phyloP scores from a whole-genome alignment of 306 rosid species.

The Prunus padus region DNA sequence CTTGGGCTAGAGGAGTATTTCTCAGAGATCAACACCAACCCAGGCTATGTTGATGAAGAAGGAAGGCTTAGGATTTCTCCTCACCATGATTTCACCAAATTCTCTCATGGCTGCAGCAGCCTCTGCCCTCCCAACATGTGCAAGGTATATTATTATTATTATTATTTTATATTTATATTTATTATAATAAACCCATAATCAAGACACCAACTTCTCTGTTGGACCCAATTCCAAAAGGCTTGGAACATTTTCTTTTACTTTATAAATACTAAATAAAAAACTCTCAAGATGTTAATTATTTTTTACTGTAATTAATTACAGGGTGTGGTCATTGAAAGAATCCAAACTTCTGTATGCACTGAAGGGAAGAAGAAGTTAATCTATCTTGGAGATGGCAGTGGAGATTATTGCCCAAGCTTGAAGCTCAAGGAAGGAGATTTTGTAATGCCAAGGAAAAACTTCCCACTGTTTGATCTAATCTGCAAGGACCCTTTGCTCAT shows the following conservation, averaged over 20 bases:
- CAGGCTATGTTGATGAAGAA: constrained; percentile 58
- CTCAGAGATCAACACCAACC: constrained; percentile 71
- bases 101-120: constrained; percentile 50
- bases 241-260: background rate
- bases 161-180: background rate
- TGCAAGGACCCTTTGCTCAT: constrained; percentile 25
- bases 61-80: constrained; percentile 61
- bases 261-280: background rate
- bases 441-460: constrained; percentile 33
- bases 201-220: background rate
- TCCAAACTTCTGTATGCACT: constrained; percentile 12
- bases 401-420: constrained; percentile 39
- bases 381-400: constrained; percentile 33
- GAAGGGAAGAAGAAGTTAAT: constrained; percentile 27
- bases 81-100: constrained; percentile 50
- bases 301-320: background rate
- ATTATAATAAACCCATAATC: background rate
- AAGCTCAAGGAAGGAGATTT: constrained; percentile 31
- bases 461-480: constrained; percentile 28
- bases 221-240: constrained; percentile 6
- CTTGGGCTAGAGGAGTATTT: constrained; percentile 59
- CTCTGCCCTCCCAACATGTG: constrained; percentile 87
- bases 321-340: constrained; percentile 26
- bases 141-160: constrained; percentile 47
- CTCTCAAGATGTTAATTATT: background rate